A percentile compares a stretch with the other conserved stretches of the same genome.
phyloP scores from a whole-genome alignment of 1,284 basidiomycete species.

The Nidula niveotomentosa region DNA sequence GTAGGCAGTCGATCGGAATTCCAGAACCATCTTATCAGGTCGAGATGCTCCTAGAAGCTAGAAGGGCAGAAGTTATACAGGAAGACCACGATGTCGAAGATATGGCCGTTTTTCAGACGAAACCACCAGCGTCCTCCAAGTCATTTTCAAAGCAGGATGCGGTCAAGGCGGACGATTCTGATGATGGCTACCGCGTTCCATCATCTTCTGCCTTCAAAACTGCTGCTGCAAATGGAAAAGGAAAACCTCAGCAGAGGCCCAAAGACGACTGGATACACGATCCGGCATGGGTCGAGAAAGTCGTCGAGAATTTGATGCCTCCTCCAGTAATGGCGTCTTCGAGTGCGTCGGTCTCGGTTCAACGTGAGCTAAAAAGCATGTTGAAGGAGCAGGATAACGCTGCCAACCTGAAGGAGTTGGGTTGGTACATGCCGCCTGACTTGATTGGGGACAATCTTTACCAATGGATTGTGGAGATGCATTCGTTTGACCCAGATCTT shows the following conservation, averaged over 20 bases:
- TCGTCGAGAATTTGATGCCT: conserved; percentile 45
- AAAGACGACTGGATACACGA: conserved; percentile 55
- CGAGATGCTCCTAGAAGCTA: conserved; percentile 39
- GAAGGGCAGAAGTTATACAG: conserved; percentile 36
- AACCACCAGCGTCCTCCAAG: conserved; percentile 1
- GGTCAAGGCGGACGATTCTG: conserved; percentile 15
- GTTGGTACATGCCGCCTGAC: conserved; percentile 63
- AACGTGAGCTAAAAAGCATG: conserved; percentile 53
- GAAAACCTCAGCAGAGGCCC: conserved; percentile 10
- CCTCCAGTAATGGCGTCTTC: conserved; percentile 51
- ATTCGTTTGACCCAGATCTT: conserved; percentile 56
- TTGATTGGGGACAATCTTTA: conserved; percentile 62
- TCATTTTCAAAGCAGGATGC: too few relatives aligned
- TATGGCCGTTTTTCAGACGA: conserved; percentile 35
- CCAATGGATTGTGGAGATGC: conserved; percentile 69
- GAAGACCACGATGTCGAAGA: conserved; percentile 52
- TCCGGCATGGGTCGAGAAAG: conserved; percentile 41
- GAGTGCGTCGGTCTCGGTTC: conserved; percentile 50
- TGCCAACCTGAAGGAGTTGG: conserved; percentile 46
- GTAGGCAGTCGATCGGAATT: conserved; percentile 37
- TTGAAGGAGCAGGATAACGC: conserved; percentile 54
- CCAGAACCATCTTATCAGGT: conserved; percentile 55
- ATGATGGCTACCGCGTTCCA: conserved; percentile 18
- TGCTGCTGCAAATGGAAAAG: conserved; percentile 6
- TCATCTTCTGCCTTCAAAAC: conserved; percentile 9